Evolutionary conservation across 306 rosid species (phyloP), one percentile per base, ranked within the genome.

Genomic region (Inga oerstediana): DNA sequence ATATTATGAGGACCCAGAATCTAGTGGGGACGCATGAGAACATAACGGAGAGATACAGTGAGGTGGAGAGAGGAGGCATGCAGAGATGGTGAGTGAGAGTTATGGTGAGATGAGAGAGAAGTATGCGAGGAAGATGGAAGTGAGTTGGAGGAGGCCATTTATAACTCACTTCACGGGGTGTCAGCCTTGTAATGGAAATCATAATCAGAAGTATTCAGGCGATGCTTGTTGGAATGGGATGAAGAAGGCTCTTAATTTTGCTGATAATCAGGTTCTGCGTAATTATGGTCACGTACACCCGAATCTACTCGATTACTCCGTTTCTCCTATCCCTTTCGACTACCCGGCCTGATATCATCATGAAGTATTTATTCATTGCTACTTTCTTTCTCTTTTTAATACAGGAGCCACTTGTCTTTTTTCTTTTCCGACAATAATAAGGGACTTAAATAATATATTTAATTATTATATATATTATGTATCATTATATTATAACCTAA

Each of bases 131-230:
- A 56, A 56, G 64, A 12, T 17, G 61, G 17, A 52, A 22, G 5
- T 17, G 9, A 19, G n/a, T 46, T 84, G 88, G 94, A 86, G 94
- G 80, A 81, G 97, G 74, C 98, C 98, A 4, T 93, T 95, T 14
- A 77, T 95, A 3, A 93, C 98, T 13, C 98, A 95, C 59, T 95
- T 95, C 66, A 93, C 98, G 0, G 98, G 98, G 0, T 93, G 98
- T 65, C 98, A 95, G 73, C 98, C 98, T 0, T 95, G 98, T n/a
- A 93, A 95, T 68, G 98, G 98, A 10, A 45, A 69, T 45, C 93
- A 92, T 85, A 93, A 92, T 65, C 78, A 75, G 5, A 88, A 73
- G 93, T 95, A 95, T 49, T 32, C 88, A 0, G 94, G 89, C 0
- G 67, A 85, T 0, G 80, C 89, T 3, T 95, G 98, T 72, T 91